Percentiles rank a stretch among this genome's conserved stretches.
phyloP scores from a whole-genome alignment of 169 alveolate species.

The Plasmodium gaboni region DNA sequence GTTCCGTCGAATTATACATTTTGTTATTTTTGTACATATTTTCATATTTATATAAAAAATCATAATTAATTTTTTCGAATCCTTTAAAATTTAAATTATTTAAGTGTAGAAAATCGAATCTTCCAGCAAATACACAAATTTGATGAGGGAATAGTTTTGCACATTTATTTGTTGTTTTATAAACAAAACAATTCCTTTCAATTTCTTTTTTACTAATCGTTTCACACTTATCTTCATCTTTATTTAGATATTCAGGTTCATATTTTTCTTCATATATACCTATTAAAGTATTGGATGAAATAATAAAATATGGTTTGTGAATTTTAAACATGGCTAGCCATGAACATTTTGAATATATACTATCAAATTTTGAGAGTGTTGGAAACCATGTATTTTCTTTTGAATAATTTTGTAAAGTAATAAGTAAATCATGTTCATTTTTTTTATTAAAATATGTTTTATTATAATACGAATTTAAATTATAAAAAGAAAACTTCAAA shows the following conservation, averaged over 20 bases:
- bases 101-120: slow-evolving; percentile 53
- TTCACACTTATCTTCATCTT: no score
- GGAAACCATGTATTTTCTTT: slow-evolving; percentile 65
- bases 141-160: slow-evolving; percentile 50
- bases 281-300: slow-evolving; percentile 66
- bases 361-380: slow-evolving; percentile 23
- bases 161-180: slow-evolving; percentile 35
- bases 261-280: slow-evolving; percentile 19
- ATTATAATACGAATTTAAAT: slow-evolving; percentile 48
- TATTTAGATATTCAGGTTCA: no score
- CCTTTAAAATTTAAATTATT: slow-evolving; percentile 44
- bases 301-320: slow-evolving; percentile 65
- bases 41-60: slow-evolving; percentile 62
- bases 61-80: slow-evolving; percentile 51
- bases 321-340: slow-evolving; percentile 35
- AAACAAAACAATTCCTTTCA: slow-evolving; percentile 36
- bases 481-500: slow-evolving; percentile 34
- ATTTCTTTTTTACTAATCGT: no score
- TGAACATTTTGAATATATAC: slow-evolving; percentile 28
- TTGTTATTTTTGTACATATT: slow-evolving; percentile 4
- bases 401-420: slow-evolving; percentile 43
- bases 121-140: slow-evolving; percentile 53
- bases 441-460: slow-evolving; percentile 46
- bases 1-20: slow-evolving; percentile 24
- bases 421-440: slow-evolving; percentile 10